Base-by-base conservation (phyloP, 2,329 filamentous ascomycete species). In the Venturia oleaginea region DNA sequence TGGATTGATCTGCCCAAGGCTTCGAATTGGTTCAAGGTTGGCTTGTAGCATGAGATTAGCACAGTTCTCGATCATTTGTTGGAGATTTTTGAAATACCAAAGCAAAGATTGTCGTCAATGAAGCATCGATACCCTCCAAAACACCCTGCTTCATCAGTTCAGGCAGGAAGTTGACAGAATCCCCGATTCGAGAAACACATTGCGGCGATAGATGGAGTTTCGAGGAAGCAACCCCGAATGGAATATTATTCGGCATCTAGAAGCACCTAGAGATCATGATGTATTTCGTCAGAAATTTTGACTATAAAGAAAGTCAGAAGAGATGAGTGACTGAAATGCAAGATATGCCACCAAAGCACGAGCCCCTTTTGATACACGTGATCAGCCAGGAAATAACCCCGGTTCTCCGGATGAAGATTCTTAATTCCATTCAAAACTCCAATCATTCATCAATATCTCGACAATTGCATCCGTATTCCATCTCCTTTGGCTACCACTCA, bases 101-200 rank as follows among this genome's bases (percentile, higher is more conserved):
- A 11, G 67, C 66, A 67, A 78, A 75, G 30, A 76, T 66, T 1
- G 70, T 65, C 1, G 64, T 62, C 1, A 71, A 68, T 1, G 68
- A 65, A 11, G 62, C 65, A 51, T 37, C 42, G 1, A 76, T 67
- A 5, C 67, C 51, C 24, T 66, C 66, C 64, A 78, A 76, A 7
- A 68, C 59, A 0, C 70, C 72, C 0, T 72, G 19, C 2, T 51
- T 15, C 15, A 22, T 22, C 46, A 84, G 70, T 5, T 77, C 76
- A 0, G 74, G 73, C 0, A 86, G 76, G 67, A 84, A 85, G 40
- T 86, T 73, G 0, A 85, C 79, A 5, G 74, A 73, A 62, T 85
- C 77, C 11, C 75, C 72, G 13, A 84, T 71, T 46, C 83, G 77
- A 0, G 83, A 85, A 0, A 75, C 83, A 55, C 77, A 78, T 65